Evolutionary conservation across 495 filamentous ascomycete genomes (phyloP).

Genomic region (Xylaria flabelliformis): DNA sequence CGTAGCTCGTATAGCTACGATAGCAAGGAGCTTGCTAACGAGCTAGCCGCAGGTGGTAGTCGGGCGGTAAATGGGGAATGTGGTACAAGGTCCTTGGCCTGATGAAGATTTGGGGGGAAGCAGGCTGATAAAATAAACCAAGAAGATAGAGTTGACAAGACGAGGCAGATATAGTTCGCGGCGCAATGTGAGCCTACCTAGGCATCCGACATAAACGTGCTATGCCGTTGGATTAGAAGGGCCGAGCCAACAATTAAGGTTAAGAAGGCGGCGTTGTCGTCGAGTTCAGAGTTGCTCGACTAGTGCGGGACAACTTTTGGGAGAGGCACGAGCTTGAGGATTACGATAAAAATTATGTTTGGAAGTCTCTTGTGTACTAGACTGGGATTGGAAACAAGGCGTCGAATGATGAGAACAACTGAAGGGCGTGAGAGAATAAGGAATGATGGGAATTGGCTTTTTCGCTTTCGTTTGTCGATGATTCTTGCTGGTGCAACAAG

Average conservation of each 20-base stretch:
- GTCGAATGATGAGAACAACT: neutral
- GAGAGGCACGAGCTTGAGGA: neutral
- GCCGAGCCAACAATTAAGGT: slow-evolving; percentile 1
- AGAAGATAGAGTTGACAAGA: neutral
- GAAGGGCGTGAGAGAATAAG: neutral
- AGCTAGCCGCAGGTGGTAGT: neutral
- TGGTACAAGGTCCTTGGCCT: neutral
- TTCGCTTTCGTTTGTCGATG: slow-evolving; percentile 11
- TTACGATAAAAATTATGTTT: neutral
- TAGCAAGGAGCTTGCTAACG: neutral
- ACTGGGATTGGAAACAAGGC: neutral
- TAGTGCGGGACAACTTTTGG: slow-evolving; percentile 10
- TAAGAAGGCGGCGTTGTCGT: slow-evolving; percentile 5
- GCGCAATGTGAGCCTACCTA: neutral
- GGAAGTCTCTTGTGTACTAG: slow-evolving; percentile 4
- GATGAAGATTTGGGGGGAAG: neutral
- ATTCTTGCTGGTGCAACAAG: neutral
- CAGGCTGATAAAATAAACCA: neutral
- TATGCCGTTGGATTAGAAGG: slow-evolving; percentile 6
- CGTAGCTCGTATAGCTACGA: neutral
- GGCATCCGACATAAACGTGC: neutral
- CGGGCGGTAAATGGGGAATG: slow-evolving; percentile 1
- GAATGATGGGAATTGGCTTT: slow-evolving; percentile 7
- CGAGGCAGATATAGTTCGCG: neutral
- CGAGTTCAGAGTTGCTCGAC: neutral